Conservation (phyloP, 2,329 filamentous ascomycete genomes). For the Aureobasidium sp. region DNA sequence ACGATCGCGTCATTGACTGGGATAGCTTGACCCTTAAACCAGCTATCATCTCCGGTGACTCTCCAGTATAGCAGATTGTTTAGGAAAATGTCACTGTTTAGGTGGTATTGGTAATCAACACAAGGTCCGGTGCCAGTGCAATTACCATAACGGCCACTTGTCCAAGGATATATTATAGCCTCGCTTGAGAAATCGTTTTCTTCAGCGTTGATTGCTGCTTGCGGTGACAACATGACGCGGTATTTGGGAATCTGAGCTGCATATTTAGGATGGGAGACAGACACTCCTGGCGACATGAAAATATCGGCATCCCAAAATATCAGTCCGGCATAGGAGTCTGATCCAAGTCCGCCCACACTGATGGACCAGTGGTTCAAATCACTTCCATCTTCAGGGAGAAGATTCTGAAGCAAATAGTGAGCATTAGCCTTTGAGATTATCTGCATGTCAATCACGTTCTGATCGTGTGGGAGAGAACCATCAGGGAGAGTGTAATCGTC, state of each 20-base stretch:
- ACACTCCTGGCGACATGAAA: slow-evolving; percentile 61
- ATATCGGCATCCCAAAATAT: slow-evolving; percentile 61
- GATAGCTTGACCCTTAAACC: slow-evolving; percentile 48
- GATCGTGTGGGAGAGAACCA: slow-evolving; percentile 49
- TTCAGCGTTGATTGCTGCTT: slow-evolving; percentile 52
- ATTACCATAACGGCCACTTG: slow-evolving; percentile 57
- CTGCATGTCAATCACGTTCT: slow-evolving; percentile 48
- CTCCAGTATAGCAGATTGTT: slow-evolving; percentile 54
- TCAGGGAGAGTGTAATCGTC: slow-evolving; percentile 52
- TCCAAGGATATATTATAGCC: slow-evolving; percentile 61
- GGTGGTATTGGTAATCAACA: slow-evolving; percentile 64
- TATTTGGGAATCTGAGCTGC: slow-evolving; percentile 58
- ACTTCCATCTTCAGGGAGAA: slow-evolving; percentile 39
- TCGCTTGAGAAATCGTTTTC: slow-evolving; percentile 47
- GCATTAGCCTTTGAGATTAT: slow-evolving; percentile 48
- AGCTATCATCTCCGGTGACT: slow-evolving; percentile 49
- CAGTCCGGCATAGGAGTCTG: slow-evolving; percentile 58
- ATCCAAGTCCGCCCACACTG: slow-evolving; percentile 58
- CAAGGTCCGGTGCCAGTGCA: slow-evolving; percentile 55
- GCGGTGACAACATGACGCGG: slow-evolving; percentile 48
- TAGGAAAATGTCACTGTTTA: slow-evolving; percentile 61
- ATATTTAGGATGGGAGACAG: slow-evolving; percentile 54
- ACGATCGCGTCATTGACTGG: slow-evolving; percentile 58
- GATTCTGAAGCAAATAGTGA: slow-evolving; percentile 51
- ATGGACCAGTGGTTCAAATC: slow-evolving; percentile 51